Conservation (phyloP, 495 filamentous ascomycete genomes). For the Neurospora cerealis region DNA sequence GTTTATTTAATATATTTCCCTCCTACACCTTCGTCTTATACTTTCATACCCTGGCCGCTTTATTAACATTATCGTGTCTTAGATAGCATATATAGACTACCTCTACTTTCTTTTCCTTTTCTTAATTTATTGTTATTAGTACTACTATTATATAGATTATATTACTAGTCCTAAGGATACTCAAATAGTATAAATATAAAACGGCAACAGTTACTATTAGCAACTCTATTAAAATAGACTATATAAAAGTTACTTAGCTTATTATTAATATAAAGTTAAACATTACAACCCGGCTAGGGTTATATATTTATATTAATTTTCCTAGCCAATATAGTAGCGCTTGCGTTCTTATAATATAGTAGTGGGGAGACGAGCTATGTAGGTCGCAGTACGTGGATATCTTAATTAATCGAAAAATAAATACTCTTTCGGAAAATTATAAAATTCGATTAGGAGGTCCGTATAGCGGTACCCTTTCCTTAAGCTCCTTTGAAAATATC, state of each 20-base stretch:
- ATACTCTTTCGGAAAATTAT: not conserved
- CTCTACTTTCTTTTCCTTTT: not conserved
- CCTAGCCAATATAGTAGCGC: not conserved
- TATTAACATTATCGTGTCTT: not conserved
- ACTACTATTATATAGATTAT: not conserved
- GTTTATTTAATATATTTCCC: not conserved
- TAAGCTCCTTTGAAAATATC: not conserved
- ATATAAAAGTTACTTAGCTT: not conserved
- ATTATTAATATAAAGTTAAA: not conserved
- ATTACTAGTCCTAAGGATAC: not conserved
- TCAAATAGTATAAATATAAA: not conserved
- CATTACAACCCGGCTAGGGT: not conserved
- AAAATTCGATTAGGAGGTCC: not conserved
- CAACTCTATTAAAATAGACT: not conserved
- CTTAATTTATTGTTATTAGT: not conserved
- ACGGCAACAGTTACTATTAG: not conserved
- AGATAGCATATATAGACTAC: not conserved
- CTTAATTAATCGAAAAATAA: not conserved
- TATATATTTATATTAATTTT: not conserved
- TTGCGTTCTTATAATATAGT: not conserved
- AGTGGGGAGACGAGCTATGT: not conserved
- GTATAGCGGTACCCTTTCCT: not conserved
- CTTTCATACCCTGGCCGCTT: not conserved
- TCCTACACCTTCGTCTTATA: not conserved
- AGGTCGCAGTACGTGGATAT: not conserved